Percentiles rank a stretch among this genome's conserved stretches.
Evolutionary conservation across 352 stramenopile species (phyloP).

Genomic region (Phytophthora hibernalis): DNA sequence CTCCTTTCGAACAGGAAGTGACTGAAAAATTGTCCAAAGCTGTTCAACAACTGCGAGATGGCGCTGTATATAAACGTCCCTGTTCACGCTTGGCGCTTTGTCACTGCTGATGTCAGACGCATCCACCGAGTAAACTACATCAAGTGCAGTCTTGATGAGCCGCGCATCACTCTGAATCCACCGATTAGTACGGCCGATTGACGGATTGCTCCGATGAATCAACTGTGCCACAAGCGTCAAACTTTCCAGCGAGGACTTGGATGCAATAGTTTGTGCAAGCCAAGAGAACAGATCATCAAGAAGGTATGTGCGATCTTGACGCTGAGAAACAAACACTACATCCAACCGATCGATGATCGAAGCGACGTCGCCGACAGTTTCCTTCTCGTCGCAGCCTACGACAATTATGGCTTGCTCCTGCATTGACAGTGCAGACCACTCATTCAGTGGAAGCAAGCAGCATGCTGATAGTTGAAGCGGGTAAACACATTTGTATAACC

Average conservation of each 20-base stretch:
- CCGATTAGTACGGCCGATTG: constrained; percentile 39
- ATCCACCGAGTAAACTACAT: constrained; percentile 53
- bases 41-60: constrained; percentile 57
- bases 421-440: constrained; percentile 67
- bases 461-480: constrained; percentile 49
- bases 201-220: constrained; percentile 72
- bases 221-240: constrained; percentile 63
- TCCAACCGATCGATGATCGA: constrained; percentile 53
- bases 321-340: constrained; percentile 56
- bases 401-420: constrained; percentile 66
- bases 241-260: constrained; percentile 37
- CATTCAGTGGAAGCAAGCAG: constrained; percentile 46
- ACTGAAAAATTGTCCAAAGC: constrained; percentile 79
- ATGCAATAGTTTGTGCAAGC: constrained; percentile 47
- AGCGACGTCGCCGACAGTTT: constrained; percentile 13
- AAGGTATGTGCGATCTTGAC: constrained; percentile 38
- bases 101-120: constrained; percentile 19
- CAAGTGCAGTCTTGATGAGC: constrained; percentile 66
- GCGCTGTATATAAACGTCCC: constrained; percentile 30
- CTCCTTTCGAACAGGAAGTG: constrained; percentile 68
- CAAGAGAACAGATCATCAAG: constrained; percentile 64
- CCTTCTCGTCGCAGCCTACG: constrained; percentile 35
- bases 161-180: constrained; percentile 71
- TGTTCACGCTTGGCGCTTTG: constrained; percentile 17
- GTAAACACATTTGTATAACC: constrained; percentile 70